phyloP scores from a whole-genome alignment of 2,329 filamentous ascomycete genomes.

The Aspergillus sp. region DNA sequence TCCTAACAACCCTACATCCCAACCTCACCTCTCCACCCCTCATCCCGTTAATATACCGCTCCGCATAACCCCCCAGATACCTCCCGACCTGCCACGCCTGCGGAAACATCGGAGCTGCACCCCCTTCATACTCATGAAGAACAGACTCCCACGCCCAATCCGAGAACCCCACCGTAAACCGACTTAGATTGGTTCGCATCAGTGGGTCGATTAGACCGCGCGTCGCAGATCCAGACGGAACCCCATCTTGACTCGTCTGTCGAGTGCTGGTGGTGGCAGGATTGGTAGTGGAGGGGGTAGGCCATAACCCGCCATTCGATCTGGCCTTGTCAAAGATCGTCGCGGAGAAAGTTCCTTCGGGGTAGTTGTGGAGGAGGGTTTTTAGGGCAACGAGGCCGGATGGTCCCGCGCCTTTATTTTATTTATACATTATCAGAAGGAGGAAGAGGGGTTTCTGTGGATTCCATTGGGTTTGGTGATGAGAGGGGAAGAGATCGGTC shows the following conservation, averaged over 20 bases:
- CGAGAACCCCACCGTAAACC: slow-evolving; percentile 62
- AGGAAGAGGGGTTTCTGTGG: too few relatives aligned
- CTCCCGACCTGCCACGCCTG: slow-evolving; percentile 73
- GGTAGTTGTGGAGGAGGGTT: slow-evolving; percentile 63
- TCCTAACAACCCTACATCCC: slow-evolving; percentile 42
- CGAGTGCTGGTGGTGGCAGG: too few relatives aligned
- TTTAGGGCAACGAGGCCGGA: slow-evolving; percentile 71
- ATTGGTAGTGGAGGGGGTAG: slow-evolving; percentile 35
- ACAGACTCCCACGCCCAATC: slow-evolving; percentile 69
- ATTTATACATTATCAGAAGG: not conserved
- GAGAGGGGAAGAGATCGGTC: not conserved
- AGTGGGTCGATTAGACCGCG: slow-evolving; percentile 56
- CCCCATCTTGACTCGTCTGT: too few relatives aligned
- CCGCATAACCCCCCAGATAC: slow-evolving; percentile 67
- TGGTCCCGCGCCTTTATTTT: slow-evolving; percentile 62
- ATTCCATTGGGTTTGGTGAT: too few relatives aligned
- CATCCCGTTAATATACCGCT: slow-evolving; percentile 53
- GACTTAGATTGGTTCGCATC: slow-evolving; percentile 65
- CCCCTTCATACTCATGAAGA: slow-evolving; percentile 17
- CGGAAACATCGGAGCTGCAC: slow-evolving; percentile 62
- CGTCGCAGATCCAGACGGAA: slow-evolving; percentile 22
- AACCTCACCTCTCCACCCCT: slow-evolving; percentile 46
- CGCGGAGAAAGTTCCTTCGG: slow-evolving; percentile 59
- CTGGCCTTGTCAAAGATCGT: slow-evolving; percentile 67
- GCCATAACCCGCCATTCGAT: slow-evolving; percentile 78